These are phyloP conservation scores for Polytrichum commune DNA, from an alignment of 225 moss, liverwort and hornwort genomes.

Conservation along the genomic window DNA sequence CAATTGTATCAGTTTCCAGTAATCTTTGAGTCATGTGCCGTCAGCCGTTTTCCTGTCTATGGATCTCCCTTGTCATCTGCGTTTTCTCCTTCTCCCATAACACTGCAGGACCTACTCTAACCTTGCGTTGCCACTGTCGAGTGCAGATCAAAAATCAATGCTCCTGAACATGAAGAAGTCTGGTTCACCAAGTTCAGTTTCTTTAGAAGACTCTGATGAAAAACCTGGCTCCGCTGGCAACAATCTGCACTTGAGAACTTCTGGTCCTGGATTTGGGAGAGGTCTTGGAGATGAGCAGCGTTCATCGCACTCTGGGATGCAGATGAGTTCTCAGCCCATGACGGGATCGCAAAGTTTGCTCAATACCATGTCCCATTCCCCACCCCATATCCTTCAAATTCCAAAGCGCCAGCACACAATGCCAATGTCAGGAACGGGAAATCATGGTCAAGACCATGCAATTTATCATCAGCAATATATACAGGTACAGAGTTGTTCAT, in stretches of 20 bases:
- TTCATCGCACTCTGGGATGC: constrained; percentile 52
- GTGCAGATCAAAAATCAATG: constrained; percentile 68
- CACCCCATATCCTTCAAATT: constrained; percentile 60
- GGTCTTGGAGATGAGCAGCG: constrained; percentile 51
- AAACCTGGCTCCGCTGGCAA: constrained; percentile 79
- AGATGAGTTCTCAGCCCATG: constrained; percentile 62
- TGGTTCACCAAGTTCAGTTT: constrained; percentile 78
- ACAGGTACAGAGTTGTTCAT: constrained; percentile 28
- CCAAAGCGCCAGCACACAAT: constrained; percentile 66
- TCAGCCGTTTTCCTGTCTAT: too few relatives aligned
- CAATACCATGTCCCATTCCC: constrained; percentile 65
- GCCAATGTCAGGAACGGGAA: constrained; percentile 42
- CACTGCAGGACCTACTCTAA: too few relatives aligned
- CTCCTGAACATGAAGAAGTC: constrained; percentile 69
- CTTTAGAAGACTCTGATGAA: constrained; percentile 86
- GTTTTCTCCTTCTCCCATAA: too few relatives aligned
- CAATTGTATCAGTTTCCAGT: too few relatives aligned
- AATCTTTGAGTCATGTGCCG: too few relatives aligned
- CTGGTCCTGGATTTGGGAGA: constrained; percentile 59
- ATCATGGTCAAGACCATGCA: constrained; percentile 51
- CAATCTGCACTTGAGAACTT: constrained; percentile 64
- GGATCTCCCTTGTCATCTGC: too few relatives aligned
- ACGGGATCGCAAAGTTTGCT: constrained; percentile 66
- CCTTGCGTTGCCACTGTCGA: constrained; percentile 1
- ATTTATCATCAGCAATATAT: constrained; percentile 76